Conservation (phyloP, 176 grass and related monocot species). For the Hsuehochloa calcarea region DNA sequence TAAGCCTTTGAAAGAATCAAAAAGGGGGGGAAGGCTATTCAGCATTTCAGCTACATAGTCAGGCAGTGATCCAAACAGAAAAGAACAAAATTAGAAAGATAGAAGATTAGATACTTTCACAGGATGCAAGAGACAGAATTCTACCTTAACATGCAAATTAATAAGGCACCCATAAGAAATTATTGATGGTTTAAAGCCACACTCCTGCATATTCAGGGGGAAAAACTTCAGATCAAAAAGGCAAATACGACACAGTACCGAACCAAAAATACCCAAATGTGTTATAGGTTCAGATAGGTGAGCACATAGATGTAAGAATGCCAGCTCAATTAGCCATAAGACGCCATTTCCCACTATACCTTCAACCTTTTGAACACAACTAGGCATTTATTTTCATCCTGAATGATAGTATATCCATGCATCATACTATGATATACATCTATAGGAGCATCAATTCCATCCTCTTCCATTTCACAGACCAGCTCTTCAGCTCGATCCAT, state of each 20-base stretch:
- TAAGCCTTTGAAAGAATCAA: background rate
- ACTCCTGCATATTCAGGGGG: conserved; percentile 62
- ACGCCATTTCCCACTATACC: conserved; percentile 40
- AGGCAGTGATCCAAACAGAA: background rate
- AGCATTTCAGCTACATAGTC: background rate
- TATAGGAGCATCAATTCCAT: conserved; percentile 84
- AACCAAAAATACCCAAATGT: background rate
- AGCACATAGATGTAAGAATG: background rate
- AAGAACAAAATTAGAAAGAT: background rate
- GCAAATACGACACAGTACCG: background rate
- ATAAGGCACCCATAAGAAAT: conserved; percentile 95
- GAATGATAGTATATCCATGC: conserved; percentile 90
- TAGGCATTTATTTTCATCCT: conserved; percentile 85
- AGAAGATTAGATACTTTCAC: background rate
- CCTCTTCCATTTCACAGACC: conserved; percentile 90
- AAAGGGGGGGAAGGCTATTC: background rate
- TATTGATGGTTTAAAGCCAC: conserved; percentile 76
- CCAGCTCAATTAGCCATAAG: background rate
- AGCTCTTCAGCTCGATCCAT: conserved; percentile 81
- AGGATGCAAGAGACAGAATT: background rate
- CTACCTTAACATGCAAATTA: conserved; percentile 95
- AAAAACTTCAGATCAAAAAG: conserved; percentile 22
- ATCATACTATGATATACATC: conserved; percentile 98
- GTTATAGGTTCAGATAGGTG: background rate
- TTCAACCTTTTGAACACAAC: conserved; percentile 86